Conservation (phyloP, 139 green algal species). For the Chlamydomonas sphaeroides region DNA sequence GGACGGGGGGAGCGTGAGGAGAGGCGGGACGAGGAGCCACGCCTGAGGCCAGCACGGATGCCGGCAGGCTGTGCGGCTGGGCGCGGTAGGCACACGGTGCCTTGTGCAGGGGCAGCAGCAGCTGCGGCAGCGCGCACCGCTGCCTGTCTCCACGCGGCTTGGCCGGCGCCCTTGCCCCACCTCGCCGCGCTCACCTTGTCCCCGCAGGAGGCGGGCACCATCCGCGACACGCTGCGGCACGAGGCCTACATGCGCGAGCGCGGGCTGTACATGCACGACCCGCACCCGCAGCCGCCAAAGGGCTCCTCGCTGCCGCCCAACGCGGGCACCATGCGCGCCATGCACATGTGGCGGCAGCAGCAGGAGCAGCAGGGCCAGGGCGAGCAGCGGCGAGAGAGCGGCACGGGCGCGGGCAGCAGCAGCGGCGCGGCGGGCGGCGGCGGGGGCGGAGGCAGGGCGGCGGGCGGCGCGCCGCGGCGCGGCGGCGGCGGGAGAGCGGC, state of each 20-base stretch:
- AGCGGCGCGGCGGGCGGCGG: neutral
- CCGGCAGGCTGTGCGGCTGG: too few species aligned
- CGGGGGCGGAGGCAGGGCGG: too few species aligned
- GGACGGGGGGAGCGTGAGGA: too few species aligned
- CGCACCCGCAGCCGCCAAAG: conserved; percentile 36
- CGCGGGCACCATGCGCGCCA: conserved; percentile 46
- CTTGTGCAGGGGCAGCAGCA: too few species aligned
- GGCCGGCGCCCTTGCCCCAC: neutral
- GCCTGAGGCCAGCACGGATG: too few species aligned
- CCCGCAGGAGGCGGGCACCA: conserved; percentile 42
- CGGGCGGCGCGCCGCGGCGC: too few species aligned
- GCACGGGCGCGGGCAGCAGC: neutral
- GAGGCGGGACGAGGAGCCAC: too few species aligned
- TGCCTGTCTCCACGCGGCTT: neutral
- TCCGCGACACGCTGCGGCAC: conserved; percentile 35
- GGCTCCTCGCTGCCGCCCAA: conserved; percentile 49
- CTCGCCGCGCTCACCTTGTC: neutral
- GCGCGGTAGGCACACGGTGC: too few species aligned
- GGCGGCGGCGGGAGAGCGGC: too few species aligned
- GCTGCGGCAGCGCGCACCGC: too few species aligned
- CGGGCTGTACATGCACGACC: conserved; percentile 44
- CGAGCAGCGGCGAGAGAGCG: too few species aligned
- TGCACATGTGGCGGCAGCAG: conserved; percentile 41
- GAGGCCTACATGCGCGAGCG: conserved; percentile 40
- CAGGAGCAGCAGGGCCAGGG: neutral